phyloP scores from a whole-genome alignment of 441 rosid species.

The Cnidoscolus chayamansa region DNA sequence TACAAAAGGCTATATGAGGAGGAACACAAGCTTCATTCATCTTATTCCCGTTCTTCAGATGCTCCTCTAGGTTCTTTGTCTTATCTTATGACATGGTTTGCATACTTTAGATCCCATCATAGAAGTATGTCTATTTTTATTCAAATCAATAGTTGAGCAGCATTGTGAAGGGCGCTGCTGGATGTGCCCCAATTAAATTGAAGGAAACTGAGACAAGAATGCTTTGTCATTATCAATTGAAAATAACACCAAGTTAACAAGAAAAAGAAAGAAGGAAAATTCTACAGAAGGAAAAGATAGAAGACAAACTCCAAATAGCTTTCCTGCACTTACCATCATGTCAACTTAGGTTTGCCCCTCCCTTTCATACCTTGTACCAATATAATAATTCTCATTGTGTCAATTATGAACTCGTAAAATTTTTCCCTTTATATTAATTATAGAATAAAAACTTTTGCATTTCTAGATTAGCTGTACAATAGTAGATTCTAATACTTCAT shows the following conservation, averaged over 20 bases:
- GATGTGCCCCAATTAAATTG: background rate
- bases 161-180: background rate
- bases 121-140: background rate
- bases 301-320: too few relatives aligned
- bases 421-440: too few relatives aligned
- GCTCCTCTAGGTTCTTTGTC: constrained; percentile 50
- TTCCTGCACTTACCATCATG: too few relatives aligned
- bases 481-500: background rate
- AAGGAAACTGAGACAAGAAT: too few relatives aligned
- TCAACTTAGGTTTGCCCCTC: too few relatives aligned
- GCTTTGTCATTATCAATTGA: too few relatives aligned
- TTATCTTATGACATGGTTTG: constrained; percentile 1
- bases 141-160: background rate
- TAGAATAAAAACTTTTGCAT: background rate
- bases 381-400: too few relatives aligned
- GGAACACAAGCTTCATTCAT: constrained; percentile 66
- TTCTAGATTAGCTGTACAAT: background rate
- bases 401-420: too few relatives aligned
- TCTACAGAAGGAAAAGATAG: too few relatives aligned
- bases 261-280: too few relatives aligned
- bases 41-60: constrained; percentile 42
- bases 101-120: constrained; percentile 3
- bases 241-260: too few relatives aligned
- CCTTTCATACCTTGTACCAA: too few relatives aligned
- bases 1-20: constrained; percentile 92